phyloP scores from a whole-genome alignment of 106 monocot species.

The Phalaenopsis equestris region DNA sequence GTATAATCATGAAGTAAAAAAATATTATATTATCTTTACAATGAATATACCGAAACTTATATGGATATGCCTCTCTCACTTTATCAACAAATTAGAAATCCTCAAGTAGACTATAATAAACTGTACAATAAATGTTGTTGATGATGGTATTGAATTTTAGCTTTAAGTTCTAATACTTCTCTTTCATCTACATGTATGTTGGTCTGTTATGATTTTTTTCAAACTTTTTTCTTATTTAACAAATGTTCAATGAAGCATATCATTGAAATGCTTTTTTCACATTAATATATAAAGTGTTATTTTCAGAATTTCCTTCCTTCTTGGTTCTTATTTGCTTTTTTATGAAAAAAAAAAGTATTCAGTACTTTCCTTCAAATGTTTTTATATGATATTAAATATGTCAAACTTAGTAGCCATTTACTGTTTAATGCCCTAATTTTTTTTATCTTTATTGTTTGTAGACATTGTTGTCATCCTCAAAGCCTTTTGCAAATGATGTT shows the following conservation, averaged over 20 bases:
- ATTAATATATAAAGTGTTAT: not conserved
- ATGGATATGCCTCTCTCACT: too few relatives aligned
- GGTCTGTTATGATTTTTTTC: not conserved
- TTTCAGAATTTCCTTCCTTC: not conserved
- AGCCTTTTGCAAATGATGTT: not conserved
- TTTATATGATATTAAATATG: not conserved
- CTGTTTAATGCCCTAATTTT: not conserved
- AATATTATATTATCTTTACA: too few relatives aligned
- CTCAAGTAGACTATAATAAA: too few relatives aligned
- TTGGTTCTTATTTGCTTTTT: not conserved
- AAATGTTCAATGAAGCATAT: not conserved
- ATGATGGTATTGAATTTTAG: not conserved
- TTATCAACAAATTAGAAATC: too few relatives aligned
- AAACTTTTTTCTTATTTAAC: not conserved
- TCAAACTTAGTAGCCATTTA: not conserved
- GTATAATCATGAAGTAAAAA: too few relatives aligned
- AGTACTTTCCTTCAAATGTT: not conserved
- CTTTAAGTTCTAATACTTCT: not conserved
- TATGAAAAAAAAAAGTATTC: not conserved
- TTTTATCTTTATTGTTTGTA: not conserved
- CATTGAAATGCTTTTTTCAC: not conserved
- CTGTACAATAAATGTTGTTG: too few relatives aligned
- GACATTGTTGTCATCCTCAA: slow-evolving; percentile 11
- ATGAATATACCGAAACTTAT: too few relatives aligned
- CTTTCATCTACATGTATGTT: not conserved